phyloP scores from a whole-genome alignment of 2,329 filamentous ascomycete species.

The Cryphonectria radicalis region DNA sequence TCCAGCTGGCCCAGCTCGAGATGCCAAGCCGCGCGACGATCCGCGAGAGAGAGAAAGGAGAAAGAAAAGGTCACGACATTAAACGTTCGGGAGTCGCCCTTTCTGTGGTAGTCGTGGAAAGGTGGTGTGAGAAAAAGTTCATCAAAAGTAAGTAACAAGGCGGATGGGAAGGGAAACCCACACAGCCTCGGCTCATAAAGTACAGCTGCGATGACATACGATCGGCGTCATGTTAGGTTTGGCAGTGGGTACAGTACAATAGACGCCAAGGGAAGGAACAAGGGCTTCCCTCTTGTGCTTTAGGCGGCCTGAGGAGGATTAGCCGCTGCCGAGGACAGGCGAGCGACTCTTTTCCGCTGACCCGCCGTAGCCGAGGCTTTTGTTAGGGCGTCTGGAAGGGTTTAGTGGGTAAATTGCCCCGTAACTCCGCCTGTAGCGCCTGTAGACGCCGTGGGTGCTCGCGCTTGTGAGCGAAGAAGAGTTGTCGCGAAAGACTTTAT shows the following conservation, averaged over 20 bases:
- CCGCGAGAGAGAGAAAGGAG: constrained; percentile 3
- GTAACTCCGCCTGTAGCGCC: neutral
- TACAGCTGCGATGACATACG: constrained; percentile 16
- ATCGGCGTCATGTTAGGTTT: constrained; percentile 20
- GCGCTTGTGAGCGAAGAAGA: neutral
- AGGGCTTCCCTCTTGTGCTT: neutral
- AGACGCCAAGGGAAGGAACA: neutral
- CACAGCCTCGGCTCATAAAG: constrained; percentile 15
- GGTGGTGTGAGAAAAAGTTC: neutral
- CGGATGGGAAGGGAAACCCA: neutral
- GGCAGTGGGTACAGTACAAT: constrained; percentile 17
- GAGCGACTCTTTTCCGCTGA: constrained; percentile 11
- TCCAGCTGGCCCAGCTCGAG: constrained; percentile 21
- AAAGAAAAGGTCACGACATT: constrained; percentile 20
- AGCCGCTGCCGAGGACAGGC: constrained; percentile 8
- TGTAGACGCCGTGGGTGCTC: neutral
- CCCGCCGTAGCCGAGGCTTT: neutral
- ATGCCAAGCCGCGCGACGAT: constrained; percentile 22
- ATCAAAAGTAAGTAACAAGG: neutral
- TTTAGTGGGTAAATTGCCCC: neutral
- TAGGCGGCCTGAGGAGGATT: neutral
- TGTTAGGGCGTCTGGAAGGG: neutral
- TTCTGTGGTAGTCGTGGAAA: neutral
- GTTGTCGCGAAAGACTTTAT: neutral
- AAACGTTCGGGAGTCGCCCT: constrained; percentile 1